Conservation (phyloP, 1,284 basidiomycete species). For the Fomitopsis pinicola region DNA sequence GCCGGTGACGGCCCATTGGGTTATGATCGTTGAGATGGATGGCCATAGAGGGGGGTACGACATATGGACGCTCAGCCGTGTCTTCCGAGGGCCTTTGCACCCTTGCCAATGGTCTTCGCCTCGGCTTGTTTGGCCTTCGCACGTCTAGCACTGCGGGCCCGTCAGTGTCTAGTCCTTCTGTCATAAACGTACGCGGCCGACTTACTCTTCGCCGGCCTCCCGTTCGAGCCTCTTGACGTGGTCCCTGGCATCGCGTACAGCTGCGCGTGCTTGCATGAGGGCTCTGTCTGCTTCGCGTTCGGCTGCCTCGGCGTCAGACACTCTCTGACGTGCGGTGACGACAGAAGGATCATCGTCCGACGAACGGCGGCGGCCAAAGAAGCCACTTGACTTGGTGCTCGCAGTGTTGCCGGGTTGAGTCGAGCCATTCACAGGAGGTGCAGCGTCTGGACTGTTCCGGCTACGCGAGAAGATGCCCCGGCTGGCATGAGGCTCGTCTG, state of each 20-base stretch:
- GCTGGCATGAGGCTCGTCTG: conserved; percentile 6
- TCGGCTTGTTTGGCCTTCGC: conserved; percentile 57
- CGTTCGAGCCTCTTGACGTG: conserved; percentile 50
- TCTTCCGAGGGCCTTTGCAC: conserved; percentile 48
- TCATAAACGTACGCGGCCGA: conserved; percentile 1
- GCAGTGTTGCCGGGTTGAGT: conserved; percentile 1
- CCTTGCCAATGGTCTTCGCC: conserved; percentile 52
- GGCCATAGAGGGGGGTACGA: neutral
- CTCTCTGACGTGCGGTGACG: conserved; percentile 45
- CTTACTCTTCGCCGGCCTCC: conserved; percentile 56
- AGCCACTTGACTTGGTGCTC: conserved; percentile 13
- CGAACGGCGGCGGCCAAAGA: conserved; percentile 26
- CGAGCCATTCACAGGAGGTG: conserved; percentile 10
- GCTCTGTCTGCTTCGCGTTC: conserved; percentile 55
- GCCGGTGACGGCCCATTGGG: neutral
- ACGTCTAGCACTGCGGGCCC: conserved; percentile 38
- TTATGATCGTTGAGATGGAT: neutral
- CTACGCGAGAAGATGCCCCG: conserved; percentile 19
- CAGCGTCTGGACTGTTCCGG: conserved; percentile 12
- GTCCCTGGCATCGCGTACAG: conserved; percentile 46
- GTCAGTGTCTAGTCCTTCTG: neutral
- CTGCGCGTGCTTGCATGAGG: conserved; percentile 38
- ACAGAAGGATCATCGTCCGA: conserved; percentile 37
- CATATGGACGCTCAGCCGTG: conserved; percentile 36
- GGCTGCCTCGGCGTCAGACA: conserved; percentile 48